A percentile compares a stretch with the other conserved stretches of the same genome.
These are phyloP conservation scores for Saturnispora silvae DNA, from an alignment of 805 yeast species.

Conservation along the genomic window DNA sequence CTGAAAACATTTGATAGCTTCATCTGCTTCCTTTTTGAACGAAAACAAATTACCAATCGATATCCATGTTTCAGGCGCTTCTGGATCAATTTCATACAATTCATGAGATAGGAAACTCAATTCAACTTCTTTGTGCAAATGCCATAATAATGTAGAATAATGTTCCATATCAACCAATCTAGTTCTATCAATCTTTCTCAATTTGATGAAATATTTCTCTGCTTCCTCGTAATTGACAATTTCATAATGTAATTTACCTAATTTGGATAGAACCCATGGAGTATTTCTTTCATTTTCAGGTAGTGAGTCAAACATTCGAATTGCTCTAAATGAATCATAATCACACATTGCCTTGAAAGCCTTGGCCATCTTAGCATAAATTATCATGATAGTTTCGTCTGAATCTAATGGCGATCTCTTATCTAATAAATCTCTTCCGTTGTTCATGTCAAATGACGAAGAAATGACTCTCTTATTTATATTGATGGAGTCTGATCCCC, in stretches of 20 bases:
- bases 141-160: slow-evolving; percentile 89
- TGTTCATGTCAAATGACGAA: not conserved
- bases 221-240: slow-evolving; percentile 76
- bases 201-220: slow-evolving; percentile 46
- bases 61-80: slow-evolving; percentile 80
- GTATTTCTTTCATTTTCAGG: slow-evolving; percentile 55
- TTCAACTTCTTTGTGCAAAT: slow-evolving; percentile 68
- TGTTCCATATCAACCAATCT: slow-evolving; percentile 83
- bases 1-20: slow-evolving; percentile 78
- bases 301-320: slow-evolving; percentile 52
- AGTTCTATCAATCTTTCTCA: slow-evolving; percentile 65
- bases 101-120: slow-evolving; percentile 79
- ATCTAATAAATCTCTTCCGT: slow-evolving; percentile 4
- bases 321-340: slow-evolving; percentile 74
- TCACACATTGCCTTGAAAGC: slow-evolving; percentile 49
- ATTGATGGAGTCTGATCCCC: not conserved
- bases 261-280: slow-evolving; percentile 75
- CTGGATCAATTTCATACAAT: slow-evolving; percentile 49
- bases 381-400: slow-evolving; percentile 24
- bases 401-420: not conserved
- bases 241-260: slow-evolving; percentile 80
- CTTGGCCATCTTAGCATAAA: slow-evolving; percentile 47
- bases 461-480: slow-evolving; percentile 10
- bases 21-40: slow-evolving; percentile 72
- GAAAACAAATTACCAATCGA: slow-evolving; percentile 84